phyloP scores from a whole-genome alignment of 208 protist species.

The Angomonas deanei region DNA sequence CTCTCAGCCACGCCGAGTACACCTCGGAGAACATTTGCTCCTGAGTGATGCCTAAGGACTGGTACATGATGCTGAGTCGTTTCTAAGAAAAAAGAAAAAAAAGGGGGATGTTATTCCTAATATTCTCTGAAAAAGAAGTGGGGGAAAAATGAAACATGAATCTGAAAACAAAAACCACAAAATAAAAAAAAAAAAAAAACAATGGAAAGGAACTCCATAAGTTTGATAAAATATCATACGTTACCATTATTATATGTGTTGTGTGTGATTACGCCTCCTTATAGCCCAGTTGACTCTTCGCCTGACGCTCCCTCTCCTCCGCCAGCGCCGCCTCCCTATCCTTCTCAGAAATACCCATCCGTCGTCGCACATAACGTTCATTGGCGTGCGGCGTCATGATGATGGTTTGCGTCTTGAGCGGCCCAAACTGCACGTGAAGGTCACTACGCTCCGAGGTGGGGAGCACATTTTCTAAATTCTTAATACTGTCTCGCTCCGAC shows the following conservation, averaged over 20 bases:
- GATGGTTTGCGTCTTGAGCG: conserved; percentile 66
- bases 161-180: background rate
- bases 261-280: background rate
- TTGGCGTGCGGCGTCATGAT: conserved; percentile 61
- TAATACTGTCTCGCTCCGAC: conserved; percentile 48
- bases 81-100: background rate
- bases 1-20: conserved; percentile 80
- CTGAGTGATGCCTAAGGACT: conserved; percentile 52
- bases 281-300: background rate
- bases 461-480: conserved; percentile 43
- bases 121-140: background rate
- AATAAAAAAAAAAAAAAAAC: background rate
- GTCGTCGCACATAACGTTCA: conserved; percentile 74
- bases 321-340: conserved; percentile 19
- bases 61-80: conserved; percentile 24
- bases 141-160: background rate
- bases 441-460: conserved; percentile 59
- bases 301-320: conserved; percentile 6
- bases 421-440: conserved; percentile 69
- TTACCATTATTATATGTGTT: background rate
- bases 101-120: too few species aligned
- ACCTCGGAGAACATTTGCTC: conserved; percentile 86
- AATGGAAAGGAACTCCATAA: background rate
- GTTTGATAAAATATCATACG: background rate
- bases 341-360: conserved; percentile 43